Evolutionary conservation across 2,329 filamentous ascomycete genomes (phyloP).

Genomic region (Gliomastix tumulicola): DNA sequence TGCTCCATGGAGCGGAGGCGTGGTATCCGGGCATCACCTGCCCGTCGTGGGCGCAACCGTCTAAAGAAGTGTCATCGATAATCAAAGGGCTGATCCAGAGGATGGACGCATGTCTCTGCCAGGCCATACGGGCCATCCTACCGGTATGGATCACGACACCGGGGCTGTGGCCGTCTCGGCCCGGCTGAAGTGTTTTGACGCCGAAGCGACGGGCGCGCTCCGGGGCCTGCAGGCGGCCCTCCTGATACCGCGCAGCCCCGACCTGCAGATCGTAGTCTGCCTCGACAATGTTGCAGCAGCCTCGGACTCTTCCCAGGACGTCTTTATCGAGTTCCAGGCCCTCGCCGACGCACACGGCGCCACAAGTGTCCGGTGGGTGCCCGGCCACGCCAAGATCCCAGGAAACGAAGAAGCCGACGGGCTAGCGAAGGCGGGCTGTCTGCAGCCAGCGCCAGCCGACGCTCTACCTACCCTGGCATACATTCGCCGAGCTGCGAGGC

Average conservation of each 20-base stretch:
- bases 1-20: too few species aligned
- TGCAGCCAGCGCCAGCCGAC: too few species aligned
- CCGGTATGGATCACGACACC: too few species aligned
- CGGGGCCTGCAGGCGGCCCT: neutral
- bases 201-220: neutral
- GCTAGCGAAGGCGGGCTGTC: too few species aligned
- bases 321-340: neutral
- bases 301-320: neutral
- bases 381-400: neutral
- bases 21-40: too few species aligned
- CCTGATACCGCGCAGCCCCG: neutral
- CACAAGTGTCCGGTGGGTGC: neutral
- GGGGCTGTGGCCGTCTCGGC: neutral
- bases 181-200: neutral
- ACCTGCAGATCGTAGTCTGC: neutral
- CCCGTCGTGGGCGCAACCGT: too few species aligned
- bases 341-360: neutral
- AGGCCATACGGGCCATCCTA: too few species aligned
- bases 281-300: neutral
- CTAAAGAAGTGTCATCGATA: too few species aligned
- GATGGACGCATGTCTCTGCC: too few species aligned
- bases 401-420: neutral
- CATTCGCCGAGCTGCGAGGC: neutral
- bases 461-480: neutral
- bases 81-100: too few species aligned